Conservation (phyloP, 805 yeast species). For the Debaryomyces maramus region DNA sequence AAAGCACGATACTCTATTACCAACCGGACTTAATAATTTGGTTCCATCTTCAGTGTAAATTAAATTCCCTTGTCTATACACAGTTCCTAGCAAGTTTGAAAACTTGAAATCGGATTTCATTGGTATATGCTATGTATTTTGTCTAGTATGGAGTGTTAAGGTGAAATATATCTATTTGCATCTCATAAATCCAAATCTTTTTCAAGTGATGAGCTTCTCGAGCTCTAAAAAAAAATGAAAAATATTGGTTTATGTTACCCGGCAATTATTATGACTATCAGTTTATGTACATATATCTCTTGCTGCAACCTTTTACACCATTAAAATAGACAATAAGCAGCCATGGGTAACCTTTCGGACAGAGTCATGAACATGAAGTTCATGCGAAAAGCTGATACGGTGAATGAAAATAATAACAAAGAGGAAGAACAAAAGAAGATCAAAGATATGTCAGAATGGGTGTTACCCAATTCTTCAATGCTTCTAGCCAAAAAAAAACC, state of each 20-base stretch:
- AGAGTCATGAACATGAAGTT: constrained; percentile 83
- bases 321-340: not conserved
- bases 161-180: not conserved
- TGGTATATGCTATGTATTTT: not conserved
- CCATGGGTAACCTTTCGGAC: constrained; percentile 48
- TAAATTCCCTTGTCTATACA: constrained; percentile 89
- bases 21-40: constrained; percentile 84
- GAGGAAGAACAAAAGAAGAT: constrained; percentile 37
- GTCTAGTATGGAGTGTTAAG: not conserved
- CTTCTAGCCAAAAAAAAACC: constrained; percentile 27
- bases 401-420: constrained; percentile 31
- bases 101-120: constrained; percentile 91
- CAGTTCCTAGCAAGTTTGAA: constrained; percentile 89
- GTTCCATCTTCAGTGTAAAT: constrained; percentile 86
- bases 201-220: constrained; percentile 11
- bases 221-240: constrained; percentile 3
- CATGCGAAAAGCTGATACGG: constrained; percentile 44
- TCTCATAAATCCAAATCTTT: constrained; percentile 1
- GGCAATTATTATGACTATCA: too few species aligned
- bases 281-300: too few species aligned
- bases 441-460: constrained; percentile 56
- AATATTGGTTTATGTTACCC: constrained; percentile 7
- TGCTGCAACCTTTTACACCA: too few species aligned
- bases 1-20: constrained; percentile 87
- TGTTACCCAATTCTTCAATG: constrained; percentile 32